Evolutionary conservation across 2,329 filamentous ascomycete species (phyloP), one percentile per base, ranked within the genome.

Genomic region (Myriangium duriaei): DNA sequence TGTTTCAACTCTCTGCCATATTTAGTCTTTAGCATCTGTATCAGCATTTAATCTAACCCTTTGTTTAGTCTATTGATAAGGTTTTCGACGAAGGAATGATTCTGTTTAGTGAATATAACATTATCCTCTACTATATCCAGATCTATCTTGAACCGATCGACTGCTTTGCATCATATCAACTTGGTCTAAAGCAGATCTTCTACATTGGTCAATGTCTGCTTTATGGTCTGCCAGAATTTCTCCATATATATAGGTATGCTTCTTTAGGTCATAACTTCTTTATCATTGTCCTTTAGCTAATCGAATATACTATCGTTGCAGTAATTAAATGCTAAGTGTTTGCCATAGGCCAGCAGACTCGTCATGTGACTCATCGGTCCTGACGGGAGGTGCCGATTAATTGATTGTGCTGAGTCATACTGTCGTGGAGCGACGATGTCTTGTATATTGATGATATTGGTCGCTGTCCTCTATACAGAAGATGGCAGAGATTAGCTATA

Each of bases 311-410:
- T 33, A 18, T 40, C 13, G 40, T 51, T 51, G 6, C 41, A 26
- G 11, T 42, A 17, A 36, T 45, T 48, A 10, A 48, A 26, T 18
- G 41, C 43, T n/a, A 45, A 32, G 30, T 39, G 19, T 39, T 50
- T 50, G 14, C 49, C 15, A 31, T 50, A 49, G 17, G 43, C 43
- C n/a, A 49, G 38, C 24, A 51, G 37, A 41, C 45, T 51, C 7
- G 50, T 16, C 16, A 48, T 49, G 29, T 34, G 40, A 21, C 48
- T 49, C 16, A 50, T 50, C 11, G 38, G 41, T 37, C 48, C 50
- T n/a, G n/a, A n/a, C n/a, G n/a, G n/a, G n/a, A n/a, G n/a, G n/a
- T n/a, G n/a, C n/a, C n/a, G n/a, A n/a, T n/a, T n/a, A n/a, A n/a
- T n/a, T n/a, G n/a, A n/a, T n/a, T n/a, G n/a, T n/a, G n/a, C n/a